Evolutionary conservation across 495 filamentous ascomycete species (phyloP), one percentile per base, ranked within the genome.

Genomic region (Neurospora sp.): DNA sequence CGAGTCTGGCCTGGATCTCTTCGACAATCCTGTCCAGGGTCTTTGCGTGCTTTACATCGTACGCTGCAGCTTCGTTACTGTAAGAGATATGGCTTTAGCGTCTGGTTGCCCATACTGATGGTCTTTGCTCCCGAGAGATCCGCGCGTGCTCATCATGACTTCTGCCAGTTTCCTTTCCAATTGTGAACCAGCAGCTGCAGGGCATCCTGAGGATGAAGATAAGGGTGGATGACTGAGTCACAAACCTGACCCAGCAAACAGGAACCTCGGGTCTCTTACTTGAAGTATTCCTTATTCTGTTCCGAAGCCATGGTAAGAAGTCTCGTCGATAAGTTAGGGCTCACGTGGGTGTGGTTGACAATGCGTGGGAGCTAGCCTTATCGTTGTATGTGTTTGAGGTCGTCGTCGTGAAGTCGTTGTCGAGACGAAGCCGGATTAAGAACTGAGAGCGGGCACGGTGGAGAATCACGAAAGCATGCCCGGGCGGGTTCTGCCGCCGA

Each of bases 1-100:
- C 83, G 16, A 88, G 83, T 35, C 85, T 84, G 8, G 78, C 76
- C 37, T 82, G 84, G 69, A 91, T 82, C 73, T 80, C 86, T 73
- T 83, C 80, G 12, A 79, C 83, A n/a, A 85, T 72, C 68, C 78
- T 76, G 20, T 79, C 76, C 39, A 80, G 74, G 8, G 83, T 79
- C 75, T 81, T 83, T 39, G 76, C 75, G 61, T 84, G 80, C 73
- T 81, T 84, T 10, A 73, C 40, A 70, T 85, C 84, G 72, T 85
- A 84, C 2, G 70, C 71, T 14, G 81, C 72, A 12, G 84, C 83
- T 75, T 82, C 76, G 40, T 84, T 76, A 48, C 82, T 85, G 48
- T 68, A 41, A 8, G 3, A 16, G 3, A 69, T 1, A 2, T 2
- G 3, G 0, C n/a, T n/a, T 48, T 10, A 69, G 42, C 38, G 20